These are phyloP conservation scores for Triticum monococcum DNA, from an alignment of 176 grass and related monocot genomes.

Conservation along the genomic window DNA sequence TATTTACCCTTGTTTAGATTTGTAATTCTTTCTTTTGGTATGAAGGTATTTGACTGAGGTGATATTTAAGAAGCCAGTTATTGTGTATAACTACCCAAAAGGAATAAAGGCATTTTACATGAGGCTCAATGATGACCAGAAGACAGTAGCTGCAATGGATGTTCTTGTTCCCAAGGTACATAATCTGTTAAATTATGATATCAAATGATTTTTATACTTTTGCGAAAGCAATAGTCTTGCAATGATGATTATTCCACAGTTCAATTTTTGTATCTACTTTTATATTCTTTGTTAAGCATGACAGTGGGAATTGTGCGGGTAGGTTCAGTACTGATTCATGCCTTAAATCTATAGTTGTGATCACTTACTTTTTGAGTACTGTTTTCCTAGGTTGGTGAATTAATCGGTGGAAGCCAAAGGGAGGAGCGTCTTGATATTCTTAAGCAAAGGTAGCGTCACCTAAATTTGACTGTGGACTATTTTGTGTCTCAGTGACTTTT, in stretches of 20 bases:
- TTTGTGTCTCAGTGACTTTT: not conserved
- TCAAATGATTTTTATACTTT: not conserved
- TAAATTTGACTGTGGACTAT: not conserved
- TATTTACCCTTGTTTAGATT: not conserved
- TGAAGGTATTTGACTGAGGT: conserved; percentile 91
- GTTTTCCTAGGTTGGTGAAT: conserved; percentile 80
- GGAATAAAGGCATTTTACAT: conserved; percentile 98
- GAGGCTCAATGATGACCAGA: conserved; percentile 86
- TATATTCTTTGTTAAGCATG: not conserved
- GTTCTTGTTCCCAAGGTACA: conserved; percentile 97
- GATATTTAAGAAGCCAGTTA: conserved; percentile 97
- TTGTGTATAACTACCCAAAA: conserved; percentile 99
- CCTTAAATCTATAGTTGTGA: not conserved
- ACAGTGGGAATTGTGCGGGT: not conserved
- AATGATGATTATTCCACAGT: not conserved
- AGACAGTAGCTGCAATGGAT: conserved; percentile 98
- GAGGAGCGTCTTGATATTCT: conserved; percentile 85
- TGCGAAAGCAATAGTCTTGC: not conserved
- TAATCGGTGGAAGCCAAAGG: conserved; percentile 98
- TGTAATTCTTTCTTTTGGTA: conserved; percentile 11
- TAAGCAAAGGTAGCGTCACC: conserved; percentile 52
- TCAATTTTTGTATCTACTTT: conserved; percentile 4
- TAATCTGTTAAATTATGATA: not conserved
- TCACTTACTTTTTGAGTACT: conserved; percentile 22
- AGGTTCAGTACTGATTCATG: not conserved